phyloP scores from a whole-genome alignment of 768 basidiomycete species.

The Agaricus subrufescens region DNA sequence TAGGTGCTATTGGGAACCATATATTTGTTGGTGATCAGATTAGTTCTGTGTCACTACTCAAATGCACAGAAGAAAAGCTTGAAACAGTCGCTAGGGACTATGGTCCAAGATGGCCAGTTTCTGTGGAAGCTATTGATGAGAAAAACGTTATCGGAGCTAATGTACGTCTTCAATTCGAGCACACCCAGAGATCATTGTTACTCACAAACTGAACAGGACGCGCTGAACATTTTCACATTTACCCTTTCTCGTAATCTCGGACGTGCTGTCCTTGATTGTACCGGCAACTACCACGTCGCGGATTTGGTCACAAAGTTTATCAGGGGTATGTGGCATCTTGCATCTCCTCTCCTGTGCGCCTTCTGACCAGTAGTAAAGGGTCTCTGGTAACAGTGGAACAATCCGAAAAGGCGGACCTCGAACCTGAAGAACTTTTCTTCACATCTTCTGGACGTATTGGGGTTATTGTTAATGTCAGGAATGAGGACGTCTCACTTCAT shows the following conservation, averaged over 20 bases:
- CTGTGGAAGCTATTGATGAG: conserved; percentile 52
- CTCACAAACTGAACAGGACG: conserved; percentile 36
- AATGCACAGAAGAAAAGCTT: conserved; percentile 38
- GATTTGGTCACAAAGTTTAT: conserved; percentile 78
- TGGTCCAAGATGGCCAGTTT: conserved; percentile 68
- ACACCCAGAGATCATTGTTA: not conserved
- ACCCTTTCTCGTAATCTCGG: conserved; percentile 38
- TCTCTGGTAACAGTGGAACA: conserved; percentile 43
- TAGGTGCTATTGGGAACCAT: conserved; percentile 49
- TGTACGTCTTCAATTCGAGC: conserved; percentile 32
- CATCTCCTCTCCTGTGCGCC: not conserved
- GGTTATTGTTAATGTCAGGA: conserved; percentile 55
- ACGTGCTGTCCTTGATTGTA: conserved; percentile 48
- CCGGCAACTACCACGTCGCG: conserved; percentile 69
- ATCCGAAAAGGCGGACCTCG: conserved; percentile 34
- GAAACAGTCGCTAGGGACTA: conserved; percentile 67
- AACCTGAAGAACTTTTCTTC: conserved; percentile 66
- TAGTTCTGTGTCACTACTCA: conserved; percentile 70
- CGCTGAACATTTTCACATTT: conserved; percentile 66
- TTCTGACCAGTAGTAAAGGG: conserved; percentile 32
- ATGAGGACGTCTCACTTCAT: conserved; percentile 45
- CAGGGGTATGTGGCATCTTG: conserved; percentile 38
- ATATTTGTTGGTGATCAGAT: conserved; percentile 79
- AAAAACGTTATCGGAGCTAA: conserved; percentile 68
- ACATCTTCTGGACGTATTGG: conserved; percentile 80